Evolutionary conservation across 305 asterid species (phyloP).

Genomic region (Solanum hybrid): DNA sequence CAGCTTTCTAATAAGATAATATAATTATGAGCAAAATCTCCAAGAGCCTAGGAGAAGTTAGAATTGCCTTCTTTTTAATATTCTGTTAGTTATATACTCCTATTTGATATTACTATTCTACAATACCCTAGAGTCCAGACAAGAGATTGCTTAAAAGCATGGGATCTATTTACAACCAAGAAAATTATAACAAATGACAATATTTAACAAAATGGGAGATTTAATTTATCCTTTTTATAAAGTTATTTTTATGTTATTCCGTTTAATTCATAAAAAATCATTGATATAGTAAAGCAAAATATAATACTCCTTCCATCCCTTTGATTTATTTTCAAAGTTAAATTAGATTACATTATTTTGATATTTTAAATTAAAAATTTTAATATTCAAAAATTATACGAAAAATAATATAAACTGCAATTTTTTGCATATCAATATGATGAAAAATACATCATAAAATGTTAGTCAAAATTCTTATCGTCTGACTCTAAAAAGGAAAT

Average conservation of each 20-base stretch:
- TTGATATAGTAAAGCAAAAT: not conserved
- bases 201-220: not conserved
- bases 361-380: too few relatives aligned
- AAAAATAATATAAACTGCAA: too few relatives aligned
- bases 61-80: not conserved
- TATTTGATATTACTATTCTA: not conserved
- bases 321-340: too few relatives aligned
- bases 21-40: slow-evolving; percentile 9
- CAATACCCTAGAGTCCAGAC: slow-evolving; percentile 9
- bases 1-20: not conserved
- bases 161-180: slow-evolving; percentile 20
- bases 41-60: not conserved
- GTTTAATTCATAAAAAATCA: not conserved
- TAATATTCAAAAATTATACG: too few relatives aligned
- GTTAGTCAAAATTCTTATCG: too few relatives aligned
- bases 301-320: not conserved
- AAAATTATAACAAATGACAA: not conserved
- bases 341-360: too few relatives aligned
- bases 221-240: not conserved
- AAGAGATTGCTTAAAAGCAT: slow-evolving; percentile 15
- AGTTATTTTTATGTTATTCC: not conserved
- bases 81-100: not conserved
- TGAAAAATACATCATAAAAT: too few relatives aligned
- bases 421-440: too few relatives aligned
- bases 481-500: too few relatives aligned